Conservation (phyloP, 2,329 filamentous ascomycete genomes). For the Paracoccidioides lutzii region DNA sequence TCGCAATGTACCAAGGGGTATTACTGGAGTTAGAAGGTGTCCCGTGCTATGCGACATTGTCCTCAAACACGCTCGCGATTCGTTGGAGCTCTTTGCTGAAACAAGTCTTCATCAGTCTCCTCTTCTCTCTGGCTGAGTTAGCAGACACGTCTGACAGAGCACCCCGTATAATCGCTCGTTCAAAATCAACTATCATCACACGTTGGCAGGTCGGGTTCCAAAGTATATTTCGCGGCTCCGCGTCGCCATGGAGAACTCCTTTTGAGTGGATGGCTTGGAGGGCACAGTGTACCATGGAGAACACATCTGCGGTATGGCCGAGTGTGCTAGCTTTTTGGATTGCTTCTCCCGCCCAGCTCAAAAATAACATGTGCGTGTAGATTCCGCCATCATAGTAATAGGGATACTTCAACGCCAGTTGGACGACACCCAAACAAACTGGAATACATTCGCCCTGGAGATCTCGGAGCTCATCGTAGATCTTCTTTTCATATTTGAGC, state of each 20-base stretch:
- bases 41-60: not conserved
- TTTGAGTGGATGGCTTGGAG: constrained; percentile 5
- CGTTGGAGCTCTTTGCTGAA: constrained; percentile 1
- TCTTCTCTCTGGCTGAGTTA: not conserved
- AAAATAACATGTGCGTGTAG: constrained; percentile 3
- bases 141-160: not conserved
- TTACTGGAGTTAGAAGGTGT: not conserved
- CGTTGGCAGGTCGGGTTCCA: constrained; percentile 10
- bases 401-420: not conserved
- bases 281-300: not conserved
- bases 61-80: not conserved
- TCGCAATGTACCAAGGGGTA: not conserved
- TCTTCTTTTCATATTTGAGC: not conserved
- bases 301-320: not conserved
- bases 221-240: constrained; percentile 10
- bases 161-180: not conserved
- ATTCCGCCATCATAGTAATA: constrained; percentile 3
- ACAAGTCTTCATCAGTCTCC: not conserved
- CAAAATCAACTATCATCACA: constrained; percentile 4
- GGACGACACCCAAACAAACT: not conserved
- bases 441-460: constrained; percentile 1
- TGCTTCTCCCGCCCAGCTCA: constrained; percentile 3
- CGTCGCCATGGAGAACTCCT: constrained; percentile 9
- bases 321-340: not conserved
- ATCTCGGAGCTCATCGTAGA: constrained; percentile 1